These are phyloP conservation scores for Suillus weaverae DNA, from an alignment of 768 basidiomycete species.

Conservation along the genomic window DNA sequence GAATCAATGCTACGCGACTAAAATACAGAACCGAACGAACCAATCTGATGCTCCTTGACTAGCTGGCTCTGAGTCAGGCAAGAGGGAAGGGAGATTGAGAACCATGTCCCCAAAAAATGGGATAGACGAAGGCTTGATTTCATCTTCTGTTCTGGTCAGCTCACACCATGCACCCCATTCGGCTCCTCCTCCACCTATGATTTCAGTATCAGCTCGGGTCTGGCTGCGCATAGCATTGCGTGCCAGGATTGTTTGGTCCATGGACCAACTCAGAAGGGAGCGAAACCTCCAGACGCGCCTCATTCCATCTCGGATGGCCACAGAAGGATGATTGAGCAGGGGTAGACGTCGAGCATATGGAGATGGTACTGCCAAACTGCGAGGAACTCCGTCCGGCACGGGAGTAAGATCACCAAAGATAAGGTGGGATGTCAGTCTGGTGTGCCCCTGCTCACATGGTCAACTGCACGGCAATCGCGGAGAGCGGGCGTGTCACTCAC, in stretches of 20 bases:
- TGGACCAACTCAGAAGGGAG: slow-evolving; percentile 35
- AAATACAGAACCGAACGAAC: slow-evolving; percentile 14
- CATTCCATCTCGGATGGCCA: slow-evolving; percentile 26
- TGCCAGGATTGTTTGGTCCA: slow-evolving; percentile 41
- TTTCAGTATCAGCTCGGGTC: slow-evolving; percentile 37
- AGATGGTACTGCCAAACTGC: slow-evolving; percentile 48
- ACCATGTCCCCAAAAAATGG: slow-evolving; percentile 61
- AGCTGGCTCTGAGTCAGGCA: slow-evolving; percentile 48
- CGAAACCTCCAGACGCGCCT: slow-evolving; percentile 37
- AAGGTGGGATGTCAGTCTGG: slow-evolving; percentile 52
- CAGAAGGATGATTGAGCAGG: slow-evolving; percentile 52
- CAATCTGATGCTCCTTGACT: slow-evolving; percentile 17
- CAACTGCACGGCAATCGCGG: neutral
- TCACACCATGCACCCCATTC: slow-evolving; percentile 58
- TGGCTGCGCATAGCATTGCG: slow-evolving; percentile 41
- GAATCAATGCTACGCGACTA: neutral
- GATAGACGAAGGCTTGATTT: slow-evolving; percentile 47
- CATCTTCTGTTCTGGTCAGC: slow-evolving; percentile 47
- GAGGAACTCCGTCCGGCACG: slow-evolving; percentile 12
- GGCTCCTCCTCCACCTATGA: slow-evolving; percentile 52
- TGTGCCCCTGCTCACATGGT: slow-evolving; percentile 36
- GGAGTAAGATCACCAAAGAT: slow-evolving; percentile 53
- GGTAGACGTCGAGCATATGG: slow-evolving; percentile 62
- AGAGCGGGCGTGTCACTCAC: slow-evolving; percentile 33
- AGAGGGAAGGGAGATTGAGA: slow-evolving; percentile 42